Conservation (phyloP, 208 protist genomes). For the Angomonas ambiguus region DNA sequence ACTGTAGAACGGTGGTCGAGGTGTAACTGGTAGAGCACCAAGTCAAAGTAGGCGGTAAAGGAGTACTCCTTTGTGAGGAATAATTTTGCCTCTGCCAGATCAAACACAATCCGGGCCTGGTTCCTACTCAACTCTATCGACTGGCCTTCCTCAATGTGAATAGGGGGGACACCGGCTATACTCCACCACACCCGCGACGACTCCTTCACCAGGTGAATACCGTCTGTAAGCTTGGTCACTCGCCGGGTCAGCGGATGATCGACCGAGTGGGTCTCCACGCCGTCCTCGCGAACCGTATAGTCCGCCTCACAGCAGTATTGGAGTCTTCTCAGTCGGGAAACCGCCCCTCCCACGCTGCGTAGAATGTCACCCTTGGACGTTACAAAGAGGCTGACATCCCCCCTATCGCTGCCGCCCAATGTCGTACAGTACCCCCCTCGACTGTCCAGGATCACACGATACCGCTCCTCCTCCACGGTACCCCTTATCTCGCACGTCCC, state of each 20-base stretch:
- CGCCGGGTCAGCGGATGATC: neutral
- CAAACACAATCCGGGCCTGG: neutral
- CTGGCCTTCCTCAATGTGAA: neutral
- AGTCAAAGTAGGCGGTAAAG: conserved; percentile 4
- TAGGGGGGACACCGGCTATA: neutral
- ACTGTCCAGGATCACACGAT: conserved; percentile 38
- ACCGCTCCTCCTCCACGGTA: conserved; percentile 18
- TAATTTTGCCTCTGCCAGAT: neutral
- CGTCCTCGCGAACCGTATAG: neutral
- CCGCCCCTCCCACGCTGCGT: conserved; percentile 2
- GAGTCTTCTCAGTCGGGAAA: neutral
- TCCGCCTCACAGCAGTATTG: neutral
- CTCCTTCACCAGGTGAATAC: neutral
- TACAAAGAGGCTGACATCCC: conserved; percentile 2
- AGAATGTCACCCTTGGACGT: conserved; percentile 13
- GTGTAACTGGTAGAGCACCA: conserved; percentile 5
- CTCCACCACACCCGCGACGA: conserved; percentile 14
- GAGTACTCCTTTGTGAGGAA: neutral
- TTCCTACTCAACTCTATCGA: neutral
- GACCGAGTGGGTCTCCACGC: neutral
- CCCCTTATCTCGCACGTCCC: conserved; percentile 42
- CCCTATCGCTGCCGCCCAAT: neutral
- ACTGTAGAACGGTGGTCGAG: neutral
- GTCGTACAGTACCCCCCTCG: conserved; percentile 37
- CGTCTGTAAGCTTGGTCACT: neutral